These are phyloP conservation scores for Ophiostoma ips DNA, from an alignment of 2,329 filamentous ascomycete genomes.

Conservation along the genomic window DNA sequence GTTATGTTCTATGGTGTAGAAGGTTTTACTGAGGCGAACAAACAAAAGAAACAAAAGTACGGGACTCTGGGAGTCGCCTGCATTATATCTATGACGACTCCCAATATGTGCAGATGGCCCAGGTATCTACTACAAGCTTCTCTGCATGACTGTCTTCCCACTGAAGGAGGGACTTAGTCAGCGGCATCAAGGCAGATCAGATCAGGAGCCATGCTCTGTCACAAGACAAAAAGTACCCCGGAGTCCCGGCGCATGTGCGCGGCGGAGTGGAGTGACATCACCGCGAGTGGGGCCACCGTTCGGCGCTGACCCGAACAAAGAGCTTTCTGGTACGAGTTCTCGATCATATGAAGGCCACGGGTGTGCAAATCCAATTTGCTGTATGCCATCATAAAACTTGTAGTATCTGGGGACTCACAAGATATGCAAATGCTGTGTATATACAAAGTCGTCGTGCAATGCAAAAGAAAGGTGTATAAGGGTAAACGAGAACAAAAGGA, in stretches of 20 bases:
- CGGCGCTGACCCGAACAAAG: neutral
- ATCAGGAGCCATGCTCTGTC: no score
- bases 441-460: neutral
- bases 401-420: no score
- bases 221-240: neutral
- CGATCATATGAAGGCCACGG: no score
- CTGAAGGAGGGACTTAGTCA: neutral
- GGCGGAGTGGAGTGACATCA: neutral
- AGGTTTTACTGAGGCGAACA: neutral
- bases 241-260: neutral
- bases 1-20: neutral
- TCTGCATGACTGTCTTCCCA: no score
- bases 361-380: no score
- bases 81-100: no score
- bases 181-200: neutral
- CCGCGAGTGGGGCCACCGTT: neutral
- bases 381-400: neutral
- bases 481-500: neutral
- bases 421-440: conserved; percentile 1
- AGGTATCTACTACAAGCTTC: no score
- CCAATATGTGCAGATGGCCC: no score
- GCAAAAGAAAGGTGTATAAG: conserved; percentile 1
- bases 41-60: no score
- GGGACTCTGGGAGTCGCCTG: no score
- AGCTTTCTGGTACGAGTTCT: no score